Percentiles rank a stretch among this genome's conserved stretches.
Conservation (phyloP, 2,329 filamentous ascomycete species). For the Didymella segeticola region DNA sequence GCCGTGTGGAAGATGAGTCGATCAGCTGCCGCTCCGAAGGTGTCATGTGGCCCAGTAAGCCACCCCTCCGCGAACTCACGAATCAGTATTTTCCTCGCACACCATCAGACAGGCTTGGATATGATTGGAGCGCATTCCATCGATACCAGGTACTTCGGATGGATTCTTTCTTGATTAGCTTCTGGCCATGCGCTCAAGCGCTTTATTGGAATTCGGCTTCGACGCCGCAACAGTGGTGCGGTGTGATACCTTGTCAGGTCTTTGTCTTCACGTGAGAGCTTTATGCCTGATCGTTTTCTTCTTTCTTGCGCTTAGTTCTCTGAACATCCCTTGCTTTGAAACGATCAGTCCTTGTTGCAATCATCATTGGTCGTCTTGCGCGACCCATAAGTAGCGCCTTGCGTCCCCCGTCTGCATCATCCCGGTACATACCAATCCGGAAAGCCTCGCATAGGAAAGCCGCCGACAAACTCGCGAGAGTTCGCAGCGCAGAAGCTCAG, state of each 20-base stretch:
- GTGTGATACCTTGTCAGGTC: conserved; percentile 32
- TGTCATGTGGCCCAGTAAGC: conserved; percentile 50
- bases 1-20: conserved; percentile 41
- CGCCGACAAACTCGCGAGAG: conserved; percentile 19
- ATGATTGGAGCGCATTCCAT: conserved; percentile 42
- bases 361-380: conserved; percentile 31
- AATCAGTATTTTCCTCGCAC: conserved; percentile 48
- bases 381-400: conserved; percentile 39
- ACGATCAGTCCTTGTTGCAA: conserved; percentile 25
- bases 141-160: conserved; percentile 46
- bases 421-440: conserved; percentile 32
- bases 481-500: conserved; percentile 23
- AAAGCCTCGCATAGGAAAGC: conserved; percentile 34
- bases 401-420: conserved; percentile 32
- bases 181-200: conserved; percentile 44
- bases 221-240: conserved; percentile 36
- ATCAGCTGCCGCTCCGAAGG: conserved; percentile 43
- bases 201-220: conserved; percentile 42
- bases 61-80: conserved; percentile 44
- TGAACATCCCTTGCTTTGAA: conserved; percentile 36
- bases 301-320: conserved; percentile 22
- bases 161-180: conserved; percentile 47
- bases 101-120: conserved; percentile 37
- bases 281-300: conserved; percentile 29
- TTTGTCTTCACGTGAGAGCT: conserved; percentile 45